phyloP scores from a whole-genome alignment of 805 yeast genomes.

The Teunomyces atbi region DNA sequence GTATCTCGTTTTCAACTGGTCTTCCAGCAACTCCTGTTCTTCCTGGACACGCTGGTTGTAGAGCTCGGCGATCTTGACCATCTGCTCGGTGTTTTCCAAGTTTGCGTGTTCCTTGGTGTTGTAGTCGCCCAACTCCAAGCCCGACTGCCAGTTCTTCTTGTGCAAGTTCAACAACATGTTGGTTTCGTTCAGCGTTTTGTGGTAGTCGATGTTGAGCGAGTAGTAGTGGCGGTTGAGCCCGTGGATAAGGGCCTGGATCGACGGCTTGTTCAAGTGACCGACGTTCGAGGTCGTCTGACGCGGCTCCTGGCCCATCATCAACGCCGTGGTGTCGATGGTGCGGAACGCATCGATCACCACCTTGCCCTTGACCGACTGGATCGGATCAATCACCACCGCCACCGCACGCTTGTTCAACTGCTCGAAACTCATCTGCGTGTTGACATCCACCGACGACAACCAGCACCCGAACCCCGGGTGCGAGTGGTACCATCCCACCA shows the following conservation, averaged over 20 bases:
- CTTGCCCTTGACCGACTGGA: constrained; percentile 97
- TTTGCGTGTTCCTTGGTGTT: constrained; percentile 74
- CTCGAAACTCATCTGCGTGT: constrained; percentile 96
- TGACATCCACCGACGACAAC: constrained; percentile 96
- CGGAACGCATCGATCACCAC: constrained; percentile 99
- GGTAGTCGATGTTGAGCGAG: constrained; percentile 91
- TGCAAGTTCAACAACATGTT: constrained; percentile 92
- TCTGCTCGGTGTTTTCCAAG: constrained; percentile 64
- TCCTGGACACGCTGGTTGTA: constrained; percentile 90
- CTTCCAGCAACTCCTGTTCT: constrained; percentile 84
- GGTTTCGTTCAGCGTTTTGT: constrained; percentile 87
- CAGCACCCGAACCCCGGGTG: constrained; percentile 99
- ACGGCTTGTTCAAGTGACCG: constrained; percentile 93
- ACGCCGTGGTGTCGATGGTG: constrained; percentile 78
- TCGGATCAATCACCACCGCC: constrained; percentile 98
- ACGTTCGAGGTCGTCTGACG: constrained; percentile 95
- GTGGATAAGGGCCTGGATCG: constrained; percentile 94
- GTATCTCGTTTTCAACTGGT: constrained; percentile 89
- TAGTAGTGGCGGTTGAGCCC: constrained; percentile 96
- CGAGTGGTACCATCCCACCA: constrained; percentile 98
- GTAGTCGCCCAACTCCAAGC: constrained; percentile 76
- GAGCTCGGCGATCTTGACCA: constrained; percentile 88
- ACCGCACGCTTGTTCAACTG: constrained; percentile 94
- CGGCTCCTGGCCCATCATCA: constrained; percentile 97
- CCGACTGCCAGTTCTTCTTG: constrained; percentile 94